Conservation (phyloP, 192 early-diverging fungal species). For the Podila clonocystis region DNA sequence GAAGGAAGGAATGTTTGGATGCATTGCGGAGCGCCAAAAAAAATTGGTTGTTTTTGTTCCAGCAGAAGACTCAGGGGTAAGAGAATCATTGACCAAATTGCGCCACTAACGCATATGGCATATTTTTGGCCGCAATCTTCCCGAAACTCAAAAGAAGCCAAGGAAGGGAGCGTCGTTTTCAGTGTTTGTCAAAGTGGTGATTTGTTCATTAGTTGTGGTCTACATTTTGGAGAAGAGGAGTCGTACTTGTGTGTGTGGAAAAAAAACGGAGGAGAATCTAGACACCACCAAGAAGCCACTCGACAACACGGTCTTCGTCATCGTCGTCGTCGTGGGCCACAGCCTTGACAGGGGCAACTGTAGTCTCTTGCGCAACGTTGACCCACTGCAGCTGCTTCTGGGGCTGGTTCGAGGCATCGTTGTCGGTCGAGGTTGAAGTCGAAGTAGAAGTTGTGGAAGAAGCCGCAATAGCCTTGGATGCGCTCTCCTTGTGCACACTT, state of each 20-base stretch:
- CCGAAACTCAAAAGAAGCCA: no score
- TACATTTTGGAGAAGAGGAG: background rate
- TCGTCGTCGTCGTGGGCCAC: constrained; percentile 34
- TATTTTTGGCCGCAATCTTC: no score
- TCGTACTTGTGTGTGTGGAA: background rate
- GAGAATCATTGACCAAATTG: no score
- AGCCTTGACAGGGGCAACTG: background rate
- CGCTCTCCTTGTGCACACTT: background rate
- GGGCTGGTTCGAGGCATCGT: constrained; percentile 3
- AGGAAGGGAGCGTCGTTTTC: background rate
- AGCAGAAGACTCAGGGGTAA: no score
- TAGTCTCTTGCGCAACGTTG: background rate
- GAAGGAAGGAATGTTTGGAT: no score
- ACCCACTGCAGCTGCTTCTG: constrained; percentile 40
- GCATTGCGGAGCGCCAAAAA: no score
- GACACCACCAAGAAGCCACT: constrained; percentile 44
- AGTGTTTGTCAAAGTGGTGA: background rate
- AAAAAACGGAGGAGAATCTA: constrained; percentile 1
- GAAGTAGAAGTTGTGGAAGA: constrained; percentile 11
- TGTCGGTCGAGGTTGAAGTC: constrained; percentile 4
- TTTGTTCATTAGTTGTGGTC: background rate
- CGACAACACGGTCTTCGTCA: constrained; percentile 49
- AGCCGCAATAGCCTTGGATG: background rate
- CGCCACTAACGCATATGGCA: no score
- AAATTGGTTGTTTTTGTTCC: no score